Evolutionary conservation across 805 yeast species (phyloP).

Genomic region (Candida verbasci): DNA sequence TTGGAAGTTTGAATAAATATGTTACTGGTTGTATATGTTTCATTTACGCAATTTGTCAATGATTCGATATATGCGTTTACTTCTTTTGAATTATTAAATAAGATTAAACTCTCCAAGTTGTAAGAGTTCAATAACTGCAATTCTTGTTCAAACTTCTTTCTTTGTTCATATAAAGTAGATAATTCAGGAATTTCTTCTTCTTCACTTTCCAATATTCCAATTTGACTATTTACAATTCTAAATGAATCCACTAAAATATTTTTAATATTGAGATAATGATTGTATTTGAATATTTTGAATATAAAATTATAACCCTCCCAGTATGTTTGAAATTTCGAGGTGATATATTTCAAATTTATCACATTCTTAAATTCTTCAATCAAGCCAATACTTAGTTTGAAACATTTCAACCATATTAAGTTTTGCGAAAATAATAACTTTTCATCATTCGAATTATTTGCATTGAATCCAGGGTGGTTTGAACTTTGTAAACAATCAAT

Average conservation of each 20-base stretch:
- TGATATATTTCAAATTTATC: background rate
- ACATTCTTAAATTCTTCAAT: slow-evolving; percentile 11
- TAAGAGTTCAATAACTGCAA: slow-evolving; percentile 3
- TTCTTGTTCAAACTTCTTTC: slow-evolving; percentile 2
- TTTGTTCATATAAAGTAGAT: slow-evolving; percentile 4
- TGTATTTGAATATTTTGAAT: slow-evolving; percentile 15
- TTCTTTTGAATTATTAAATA: slow-evolving; percentile 3
- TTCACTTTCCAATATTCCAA: slow-evolving; percentile 7
- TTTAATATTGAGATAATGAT: slow-evolving; percentile 16
- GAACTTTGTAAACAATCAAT: slow-evolving; percentile 10
- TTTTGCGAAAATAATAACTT: slow-evolving; percentile 10
- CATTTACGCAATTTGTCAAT: background rate
- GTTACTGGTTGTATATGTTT: background rate
- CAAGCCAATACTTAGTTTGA: slow-evolving; percentile 12
- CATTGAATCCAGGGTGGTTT: slow-evolving; percentile 20
- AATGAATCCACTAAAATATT: slow-evolving; percentile 13
- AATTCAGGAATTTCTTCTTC: slow-evolving; percentile 1
- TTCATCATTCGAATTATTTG: slow-evolving; percentile 11
- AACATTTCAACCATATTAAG: slow-evolving; percentile 17
- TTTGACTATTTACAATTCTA: slow-evolving; percentile 13
- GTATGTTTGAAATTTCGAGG: background rate
- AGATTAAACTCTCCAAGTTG: background rate
- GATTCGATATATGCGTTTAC: background rate
- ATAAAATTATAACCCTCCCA: slow-evolving; percentile 16
- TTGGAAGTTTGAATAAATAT: slow-evolving; percentile 1